Percentiles rank a stretch among this genome's conserved stretches.
Conservation (phyloP, 2,329 filamentous ascomycete genomes). For the Dactylellina sp. region DNA sequence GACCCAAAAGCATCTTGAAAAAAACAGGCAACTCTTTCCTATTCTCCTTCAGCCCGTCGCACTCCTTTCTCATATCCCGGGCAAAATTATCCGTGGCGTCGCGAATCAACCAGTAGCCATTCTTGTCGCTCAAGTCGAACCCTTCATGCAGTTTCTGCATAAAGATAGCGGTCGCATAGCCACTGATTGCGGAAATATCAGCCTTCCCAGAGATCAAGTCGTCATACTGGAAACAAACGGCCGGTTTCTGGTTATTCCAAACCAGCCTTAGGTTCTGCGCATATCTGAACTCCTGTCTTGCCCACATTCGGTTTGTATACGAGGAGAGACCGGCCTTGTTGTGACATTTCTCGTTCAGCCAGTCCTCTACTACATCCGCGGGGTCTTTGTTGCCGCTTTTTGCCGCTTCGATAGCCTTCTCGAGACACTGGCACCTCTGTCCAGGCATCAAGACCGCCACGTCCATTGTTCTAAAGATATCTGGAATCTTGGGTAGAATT, state of each 20-base stretch:
- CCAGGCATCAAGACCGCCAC: constrained; percentile 52
- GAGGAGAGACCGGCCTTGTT: constrained; percentile 54
- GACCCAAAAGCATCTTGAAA: constrained; percentile 41
- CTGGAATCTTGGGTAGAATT: constrained; percentile 50
- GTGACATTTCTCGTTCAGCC: constrained; percentile 46
- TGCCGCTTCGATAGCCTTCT: constrained; percentile 31
- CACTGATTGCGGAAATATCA: constrained; percentile 49
- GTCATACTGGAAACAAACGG: constrained; percentile 46
- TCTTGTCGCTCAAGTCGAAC: constrained; percentile 47
- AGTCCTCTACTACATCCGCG: constrained; percentile 39
- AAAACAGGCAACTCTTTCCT: constrained; percentile 48
- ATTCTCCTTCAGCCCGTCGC: constrained; percentile 41
- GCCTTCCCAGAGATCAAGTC: constrained; percentile 52
- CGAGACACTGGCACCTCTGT: constrained; percentile 40
- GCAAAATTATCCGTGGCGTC: constrained; percentile 52
- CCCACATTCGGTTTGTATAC: constrained; percentile 56
- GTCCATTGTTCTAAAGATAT: constrained; percentile 55
- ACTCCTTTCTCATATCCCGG: constrained; percentile 42
- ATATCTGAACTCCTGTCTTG: constrained; percentile 54
- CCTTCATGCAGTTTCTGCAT: constrained; percentile 54
- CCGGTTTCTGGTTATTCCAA: constrained; percentile 50
- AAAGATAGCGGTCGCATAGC: constrained; percentile 50
- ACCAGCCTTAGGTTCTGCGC: constrained; percentile 43
- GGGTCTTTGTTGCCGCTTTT: constrained; percentile 14
- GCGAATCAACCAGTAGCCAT: constrained; percentile 47